phyloP scores from a whole-genome alignment of 768 basidiomycete genomes.

The Exsudoporus frostii region DNA sequence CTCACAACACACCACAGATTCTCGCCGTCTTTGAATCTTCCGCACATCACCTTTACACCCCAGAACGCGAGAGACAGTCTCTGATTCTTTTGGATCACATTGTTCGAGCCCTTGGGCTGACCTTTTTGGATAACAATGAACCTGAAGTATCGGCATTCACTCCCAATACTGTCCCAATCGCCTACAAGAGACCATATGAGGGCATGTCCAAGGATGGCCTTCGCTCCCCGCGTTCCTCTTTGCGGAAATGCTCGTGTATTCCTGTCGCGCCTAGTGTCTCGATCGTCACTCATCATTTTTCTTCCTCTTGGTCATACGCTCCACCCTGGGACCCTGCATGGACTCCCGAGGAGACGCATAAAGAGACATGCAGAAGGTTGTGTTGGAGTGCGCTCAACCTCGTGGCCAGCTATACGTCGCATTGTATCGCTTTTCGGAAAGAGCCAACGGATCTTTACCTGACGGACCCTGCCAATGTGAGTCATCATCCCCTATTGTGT shows the following conservation, averaged over 20 bases:
- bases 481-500: constrained; percentile 20
- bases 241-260: constrained; percentile 47
- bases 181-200: constrained; percentile 33
- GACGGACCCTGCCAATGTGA: constrained; percentile 64
- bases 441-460: constrained; percentile 56
- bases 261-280: constrained; percentile 35
- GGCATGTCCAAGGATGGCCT: constrained; percentile 25
- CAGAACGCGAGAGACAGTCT: constrained; percentile 50
- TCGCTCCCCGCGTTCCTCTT: constrained; percentile 26
- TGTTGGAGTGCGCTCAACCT: constrained; percentile 75
- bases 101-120: constrained; percentile 53
- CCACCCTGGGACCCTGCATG: constrained; percentile 64
- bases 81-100: constrained; percentile 63
- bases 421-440: constrained; percentile 63
- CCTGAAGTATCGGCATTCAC: constrained; percentile 50
- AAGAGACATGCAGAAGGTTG: constrained; percentile 71
- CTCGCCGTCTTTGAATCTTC: constrained; percentile 77
- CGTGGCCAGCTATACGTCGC: constrained; percentile 63
- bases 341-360: constrained; percentile 51
- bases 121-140: constrained; percentile 55
- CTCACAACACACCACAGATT: constrained; percentile 44
- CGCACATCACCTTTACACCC: constrained; percentile 62
- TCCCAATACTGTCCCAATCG: constrained; percentile 49
- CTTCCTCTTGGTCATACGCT: constrained; percentile 44
- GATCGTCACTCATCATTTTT: constrained; percentile 34